Evolutionary conservation across 208 protist species (phyloP), one percentile per base, ranked within the genome.

Genomic region (Acanthamoeba divionensis): DNA sequence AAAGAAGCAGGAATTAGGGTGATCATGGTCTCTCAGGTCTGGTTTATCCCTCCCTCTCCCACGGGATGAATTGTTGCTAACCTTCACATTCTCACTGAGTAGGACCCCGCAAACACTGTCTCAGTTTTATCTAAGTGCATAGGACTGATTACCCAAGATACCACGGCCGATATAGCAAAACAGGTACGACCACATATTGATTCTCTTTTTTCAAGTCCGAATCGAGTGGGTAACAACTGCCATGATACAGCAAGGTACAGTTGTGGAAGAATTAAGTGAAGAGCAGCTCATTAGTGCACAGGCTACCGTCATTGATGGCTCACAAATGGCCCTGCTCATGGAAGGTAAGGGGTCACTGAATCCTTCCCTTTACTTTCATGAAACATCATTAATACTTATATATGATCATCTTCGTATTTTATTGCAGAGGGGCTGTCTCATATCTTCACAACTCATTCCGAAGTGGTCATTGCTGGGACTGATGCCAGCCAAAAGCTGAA

Each of bases 401-500:
- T n/a, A n/a, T n/a, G n/a, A n/a, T n/a, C n/a, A n/a, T n/a, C n/a
- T n/a, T n/a, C n/a, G n/a, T n/a, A n/a, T n/a, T n/a, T n/a, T n/a
- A n/a, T n/a, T n/a, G n/a, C 62, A 52, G 2, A 8, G 26, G 15
- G 18, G 6, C 12, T 12, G 15, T 4, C 0, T n/a, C 66, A 10
- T 44, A 52, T 45, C 26, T 18, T 18, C 52, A 57, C 52, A 57
- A n/a, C 52, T 24, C 24, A 69, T 29, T 9, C 62, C 36, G 18
- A 36, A n/a, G 62, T 69, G 12, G 62, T 10, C 13, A 15, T 10
- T 13, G 24, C 21, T 45, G 63, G 75, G 18, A 63, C 47, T 5
- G 75, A 85, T 54, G 48, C 75, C 36, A 85, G 48, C 44, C 75
- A 85, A 38, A 85, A 85, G 75, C n/a, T 85, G 12, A 85, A 85